phyloP scores from a whole-genome alignment of 371 early-diverging fungal genomes.

The Mucor piriformis region DNA sequence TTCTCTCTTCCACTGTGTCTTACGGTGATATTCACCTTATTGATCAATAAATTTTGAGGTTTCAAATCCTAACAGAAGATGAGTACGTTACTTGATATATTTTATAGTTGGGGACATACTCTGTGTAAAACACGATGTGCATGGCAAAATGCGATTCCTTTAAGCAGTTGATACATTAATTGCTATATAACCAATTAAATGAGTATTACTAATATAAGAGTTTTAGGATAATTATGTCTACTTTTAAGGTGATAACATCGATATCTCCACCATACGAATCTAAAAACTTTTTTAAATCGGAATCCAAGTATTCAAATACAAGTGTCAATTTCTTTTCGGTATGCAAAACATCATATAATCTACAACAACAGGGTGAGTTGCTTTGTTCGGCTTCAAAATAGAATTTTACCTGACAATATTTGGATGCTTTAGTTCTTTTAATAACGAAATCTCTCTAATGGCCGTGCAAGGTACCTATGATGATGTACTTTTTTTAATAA shows the following conservation, averaged over 20 bases:
- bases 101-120: too few species aligned
- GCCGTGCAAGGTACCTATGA: conserved; percentile 92
- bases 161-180: conserved; percentile 82
- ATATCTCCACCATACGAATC: conserved; percentile 84
- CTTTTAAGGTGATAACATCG: conserved; percentile 77
- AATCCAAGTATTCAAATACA: conserved; percentile 95
- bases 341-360: conserved; percentile 94
- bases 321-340: conserved; percentile 92
- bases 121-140: conserved; percentile 79
- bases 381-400: neutral
- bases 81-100: too few species aligned
- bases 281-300: conserved; percentile 92
- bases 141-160: conserved; percentile 86
- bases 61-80: conserved; percentile 73
- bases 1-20: too few species aligned
- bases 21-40: conserved; percentile 52
- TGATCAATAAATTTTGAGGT: conserved; percentile 81
- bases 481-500: neutral
- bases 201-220: neutral
- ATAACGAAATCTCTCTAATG: conserved; percentile 97
- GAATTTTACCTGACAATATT: conserved; percentile 85
- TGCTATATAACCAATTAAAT: conserved; percentile 39
- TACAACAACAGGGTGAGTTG: neutral
- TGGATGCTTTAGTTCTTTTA: conserved; percentile 92
- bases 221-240: conserved; percentile 29